Evolutionary conservation across 164 flowering plant genomes (phyloP), one percentile per base, ranked within the genome.

Genomic region (Tetrastigma voinierianum): DNA sequence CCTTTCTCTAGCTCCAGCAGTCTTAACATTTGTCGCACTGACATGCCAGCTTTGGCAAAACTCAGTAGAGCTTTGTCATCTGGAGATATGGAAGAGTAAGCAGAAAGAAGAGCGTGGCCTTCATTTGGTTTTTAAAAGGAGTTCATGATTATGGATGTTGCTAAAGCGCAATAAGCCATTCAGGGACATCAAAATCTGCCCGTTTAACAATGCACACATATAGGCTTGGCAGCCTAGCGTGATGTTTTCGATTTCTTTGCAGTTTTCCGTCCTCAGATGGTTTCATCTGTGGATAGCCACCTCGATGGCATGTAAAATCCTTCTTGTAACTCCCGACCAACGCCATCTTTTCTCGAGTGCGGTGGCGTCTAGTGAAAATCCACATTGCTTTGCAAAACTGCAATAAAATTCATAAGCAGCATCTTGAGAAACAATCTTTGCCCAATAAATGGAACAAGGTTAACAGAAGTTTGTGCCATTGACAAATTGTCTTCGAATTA

Each of bases 241-340:
- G 95, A 79, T 63, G 97, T 65, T 87, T 91, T 10, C 93, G 72
- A 68, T 91, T 91, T 65, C 95, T 84, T 60, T 89, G 94, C 69
- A 82, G 54, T 77, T 89, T 87, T 25, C n/a, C 87, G 64, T 89
- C 92, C 21, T 84, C 94, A 4, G 86, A 81, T 45, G 85, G 89
- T 72, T 87, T 91, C 47, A 78, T 57, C 74, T 85, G 94, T 47
- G 97, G 90, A 77, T 72, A 83, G 10, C 97, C 97, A 67, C 90
- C 91, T 68, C 93, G 86, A 65, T 91, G 94, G 74, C 97, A 91
- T 51, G 91, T 84, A 52, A 91, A 91, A 82, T 91, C 92, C 97
- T 80, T 66, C 97, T 80, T 32, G 94, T 89, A 59, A 89, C 73
- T 64, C 94, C 72, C 87, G 73, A 47, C 93, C 94, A 18, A 89